Conservation (phyloP, 768 basidiomycete genomes). For the Auriculariales sp. region DNA sequence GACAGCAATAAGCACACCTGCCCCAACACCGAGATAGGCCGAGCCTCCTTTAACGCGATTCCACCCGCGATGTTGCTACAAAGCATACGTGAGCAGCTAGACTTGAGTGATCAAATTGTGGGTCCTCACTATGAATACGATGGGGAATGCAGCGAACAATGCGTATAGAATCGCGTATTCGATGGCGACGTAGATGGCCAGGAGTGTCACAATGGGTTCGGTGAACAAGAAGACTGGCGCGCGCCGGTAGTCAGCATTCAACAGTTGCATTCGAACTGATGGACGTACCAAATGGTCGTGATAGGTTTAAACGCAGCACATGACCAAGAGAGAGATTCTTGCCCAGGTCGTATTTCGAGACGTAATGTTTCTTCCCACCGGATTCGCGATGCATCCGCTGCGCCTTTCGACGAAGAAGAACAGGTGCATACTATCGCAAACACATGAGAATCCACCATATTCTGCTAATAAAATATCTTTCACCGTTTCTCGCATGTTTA, state of each 20-base stretch:
- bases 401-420: constrained; percentile 41
- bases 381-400: constrained; percentile 26
- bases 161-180: constrained; percentile 51
- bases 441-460: neutral
- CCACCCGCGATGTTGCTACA: constrained; percentile 36
- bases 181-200: constrained; percentile 45
- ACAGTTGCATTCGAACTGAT: neutral
- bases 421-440: constrained; percentile 38
- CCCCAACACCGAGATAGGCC: constrained; percentile 49
- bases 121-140: no score
- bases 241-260: constrained; percentile 1
- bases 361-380: constrained; percentile 26
- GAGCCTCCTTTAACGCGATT: constrained; percentile 40
- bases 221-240: constrained; percentile 38
- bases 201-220: constrained; percentile 46
- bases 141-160: constrained; percentile 47
- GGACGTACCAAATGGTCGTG: constrained; percentile 37
- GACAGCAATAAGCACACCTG: constrained; percentile 39
- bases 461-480: constrained; percentile 6
- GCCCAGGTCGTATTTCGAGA: constrained; percentile 33
- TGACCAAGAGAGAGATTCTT: constrained; percentile 27
- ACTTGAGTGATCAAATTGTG: no score
- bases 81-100: neutral
- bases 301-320: constrained; percentile 33
- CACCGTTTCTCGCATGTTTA: constrained; percentile 45